Base-by-base conservation (phyloP, 2,329 filamentous ascomycete genomes). In the Dryadomyces quercus-mongolicae region DNA sequence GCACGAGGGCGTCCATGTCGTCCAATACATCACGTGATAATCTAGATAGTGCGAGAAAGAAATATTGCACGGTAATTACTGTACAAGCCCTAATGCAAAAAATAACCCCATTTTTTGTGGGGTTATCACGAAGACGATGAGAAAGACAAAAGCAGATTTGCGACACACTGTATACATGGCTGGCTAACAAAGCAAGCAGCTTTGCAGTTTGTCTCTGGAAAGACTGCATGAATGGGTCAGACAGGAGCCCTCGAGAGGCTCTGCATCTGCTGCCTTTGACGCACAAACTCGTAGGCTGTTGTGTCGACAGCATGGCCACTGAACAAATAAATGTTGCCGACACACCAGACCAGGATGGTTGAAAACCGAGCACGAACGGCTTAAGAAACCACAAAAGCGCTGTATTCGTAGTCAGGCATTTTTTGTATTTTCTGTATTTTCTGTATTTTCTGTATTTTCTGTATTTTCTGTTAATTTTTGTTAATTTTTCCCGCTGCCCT, bases 101-200 rank as follows among this genome's bases (percentile, higher is more conserved):
- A 31, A 42, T n/a, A 42, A 42, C 12, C 38, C 16, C 38, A 42
- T 8, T 34, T 38, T 49, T 50, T 50, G 48, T 50, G 48, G 48
- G 48, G 34, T 5, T 22, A 34, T 48, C 13, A 20, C 13, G 22
- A 20, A 22, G 31, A 10, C 16, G 18, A 34, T 12, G 15, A 7
- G 47, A n/a, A 36, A 38, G 13, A 16, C n/a, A 12, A 43, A n/a
- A n/a, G n/a, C 22, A 44, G 25, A 15, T 22, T 42, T 20, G 50
- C 50, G 50, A 45, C 42, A 38, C 42, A 52, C 50, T 36, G 50
- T 45, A 45, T 52, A 52, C 50, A 13, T 45, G n/a, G 5, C 10
- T 31, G 38, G 18, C 25, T 52, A 52, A 45, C 50, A 56, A 16
- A 18, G 44, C 15, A 16, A 15, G 25, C 25, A 31, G 25, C 25